These are phyloP conservation scores for Penicillium antarcticum DNA, from an alignment of 495 filamentous ascomycete species.

Conservation along the genomic window DNA sequence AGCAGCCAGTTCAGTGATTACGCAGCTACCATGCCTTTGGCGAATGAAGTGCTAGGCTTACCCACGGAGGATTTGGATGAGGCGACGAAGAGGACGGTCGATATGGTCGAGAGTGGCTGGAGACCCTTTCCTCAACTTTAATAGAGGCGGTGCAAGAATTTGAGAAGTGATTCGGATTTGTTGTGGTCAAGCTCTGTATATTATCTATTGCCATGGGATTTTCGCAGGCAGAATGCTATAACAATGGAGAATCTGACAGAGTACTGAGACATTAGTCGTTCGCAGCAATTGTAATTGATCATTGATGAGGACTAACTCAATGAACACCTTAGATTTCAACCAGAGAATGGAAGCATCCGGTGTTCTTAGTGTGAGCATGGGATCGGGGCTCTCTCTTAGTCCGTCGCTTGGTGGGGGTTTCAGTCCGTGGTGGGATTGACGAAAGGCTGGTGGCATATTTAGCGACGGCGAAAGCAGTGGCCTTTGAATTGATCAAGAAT, in stretches of 20 bases:
- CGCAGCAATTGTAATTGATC: background rate
- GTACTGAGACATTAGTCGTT: too few relatives aligned
- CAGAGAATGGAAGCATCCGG: constrained; percentile 22
- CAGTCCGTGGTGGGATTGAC: constrained; percentile 29
- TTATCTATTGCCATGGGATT: too few relatives aligned
- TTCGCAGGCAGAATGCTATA: too few relatives aligned
- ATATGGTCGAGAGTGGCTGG: constrained; percentile 18
- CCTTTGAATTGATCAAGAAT: constrained; percentile 58
- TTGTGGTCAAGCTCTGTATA: too few relatives aligned
- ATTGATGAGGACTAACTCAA: background rate
- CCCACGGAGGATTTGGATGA: constrained; percentile 60
- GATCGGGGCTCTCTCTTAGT: constrained; percentile 2
- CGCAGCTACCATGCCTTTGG: constrained; percentile 28
- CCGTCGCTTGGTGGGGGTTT: constrained; percentile 4
- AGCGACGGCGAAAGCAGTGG: constrained; percentile 61
- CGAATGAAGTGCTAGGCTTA: constrained; percentile 51
- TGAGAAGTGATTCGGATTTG: too few relatives aligned
- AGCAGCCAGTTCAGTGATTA: constrained; percentile 39
- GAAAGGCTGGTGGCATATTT: constrained; percentile 56
- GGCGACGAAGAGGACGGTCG: constrained; percentile 15
- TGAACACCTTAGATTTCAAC: constrained; percentile 13
- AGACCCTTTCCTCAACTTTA: constrained; percentile 6
- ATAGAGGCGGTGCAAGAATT: too few relatives aligned
- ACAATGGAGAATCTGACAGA: too few relatives aligned
- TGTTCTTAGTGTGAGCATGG: constrained; percentile 16